phyloP scores from a whole-genome alignment of 805 yeast genomes.

The Wickerhamiella azyma region DNA sequence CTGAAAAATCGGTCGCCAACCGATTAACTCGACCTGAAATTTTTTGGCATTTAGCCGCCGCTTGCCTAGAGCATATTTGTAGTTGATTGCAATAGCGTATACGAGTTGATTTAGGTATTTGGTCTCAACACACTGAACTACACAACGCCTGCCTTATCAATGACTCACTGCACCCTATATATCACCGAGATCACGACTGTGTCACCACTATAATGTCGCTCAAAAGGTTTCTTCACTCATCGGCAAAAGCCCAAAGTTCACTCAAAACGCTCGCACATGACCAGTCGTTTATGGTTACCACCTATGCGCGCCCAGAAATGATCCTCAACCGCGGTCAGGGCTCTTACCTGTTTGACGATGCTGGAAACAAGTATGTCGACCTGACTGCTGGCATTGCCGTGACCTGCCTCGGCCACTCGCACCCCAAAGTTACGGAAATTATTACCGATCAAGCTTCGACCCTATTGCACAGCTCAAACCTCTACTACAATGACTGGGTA shows the following conservation, averaged over 20 bases:
- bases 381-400: conserved; percentile 96
- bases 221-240: not conserved
- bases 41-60: too few relatives aligned
- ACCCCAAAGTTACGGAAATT: conserved; percentile 59
- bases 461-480: conserved; percentile 71
- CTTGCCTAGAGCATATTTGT: too few relatives aligned
- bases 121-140: too few relatives aligned
- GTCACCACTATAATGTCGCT: not conserved
- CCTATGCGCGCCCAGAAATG: conserved; percentile 33
- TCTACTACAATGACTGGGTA: conserved; percentile 75
- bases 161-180: not conserved
- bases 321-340: conserved; percentile 74
- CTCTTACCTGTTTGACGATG: conserved; percentile 65
- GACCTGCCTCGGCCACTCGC: conserved; percentile 82
- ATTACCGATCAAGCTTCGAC: conserved; percentile 57
- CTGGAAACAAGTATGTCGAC: conserved; percentile 64
- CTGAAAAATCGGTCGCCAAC: too few relatives aligned
- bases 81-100: too few relatives aligned
- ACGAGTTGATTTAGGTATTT: too few relatives aligned
- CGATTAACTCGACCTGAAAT: too few relatives aligned
- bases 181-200: not conserved
- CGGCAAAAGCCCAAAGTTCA: not conserved
- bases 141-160: not conserved
- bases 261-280: not conserved
- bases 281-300: conserved; percentile 23